Evolutionary conservation across 331 rosid species (phyloP), one percentile per base, ranked within the genome.

Genomic region (Pyracantha coccinea): DNA sequence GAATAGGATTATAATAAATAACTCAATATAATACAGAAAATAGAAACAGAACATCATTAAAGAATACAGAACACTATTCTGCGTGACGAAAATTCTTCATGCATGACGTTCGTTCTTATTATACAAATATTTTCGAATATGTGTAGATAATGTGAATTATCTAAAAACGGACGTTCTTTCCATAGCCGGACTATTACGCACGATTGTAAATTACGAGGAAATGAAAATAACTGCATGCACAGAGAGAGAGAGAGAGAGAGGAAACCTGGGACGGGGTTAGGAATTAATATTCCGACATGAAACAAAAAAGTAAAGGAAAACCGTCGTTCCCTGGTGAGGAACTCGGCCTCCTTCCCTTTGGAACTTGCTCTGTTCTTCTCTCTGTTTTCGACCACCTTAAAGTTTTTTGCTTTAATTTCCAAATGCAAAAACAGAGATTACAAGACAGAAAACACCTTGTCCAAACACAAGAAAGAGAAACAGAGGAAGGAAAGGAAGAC

Each of bases 271-370:
- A 13, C 1, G 4, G 53, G 54, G 33, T 20, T 29, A 11, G 9
- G 12, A n/a, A 69, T 29, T 27, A n/a, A 25, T 61, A 58, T 19
- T 35, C 14, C 68, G 68, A 38, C 58, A 11, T 15, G 44, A 17
- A 41, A 71, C 4, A n/a, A 8, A 24, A 5, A 2, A 16, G 41
- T 23, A 0, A 28, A 59, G 44, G 76, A 59, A 55, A 72, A 72
- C 76, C 76, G 76, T 28, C 76, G 85, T 77, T 81, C 85, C 85
- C 17, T 10, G 60, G 53, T 25, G 63, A 80, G 85, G 85, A 81
- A 81, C 85, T 77, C 75, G 69, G 85, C 28, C 80, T 73, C 66
- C 76, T 55, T 54, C 68, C 60, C 21, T 54, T 14, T 6, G 55
- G 50, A 58, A 10, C 35, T 59, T 64, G 24, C 2, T 8, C 9